Evolutionary conservation across 2,329 filamentous ascomycete species (phyloP).

Genomic region (Zelopaecilomyces penicillatus): DNA sequence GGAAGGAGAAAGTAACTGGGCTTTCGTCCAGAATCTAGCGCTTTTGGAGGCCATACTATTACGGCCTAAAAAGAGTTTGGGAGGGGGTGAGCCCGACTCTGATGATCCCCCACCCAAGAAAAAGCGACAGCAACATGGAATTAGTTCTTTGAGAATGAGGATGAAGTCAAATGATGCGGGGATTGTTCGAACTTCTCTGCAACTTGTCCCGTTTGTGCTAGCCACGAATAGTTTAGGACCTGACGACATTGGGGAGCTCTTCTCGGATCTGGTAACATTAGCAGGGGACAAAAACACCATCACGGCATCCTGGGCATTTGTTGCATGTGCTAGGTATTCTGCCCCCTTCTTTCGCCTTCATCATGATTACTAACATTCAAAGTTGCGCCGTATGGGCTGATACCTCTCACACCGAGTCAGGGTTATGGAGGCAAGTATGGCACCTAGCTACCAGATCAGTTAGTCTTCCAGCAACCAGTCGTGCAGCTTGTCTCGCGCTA

Average conservation of each 20-base stretch:
- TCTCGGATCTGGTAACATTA: conserved; percentile 49
- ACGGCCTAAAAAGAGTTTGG: conserved; percentile 14
- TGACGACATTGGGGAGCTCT: conserved; percentile 45
- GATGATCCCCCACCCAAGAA: conserved; percentile 45
- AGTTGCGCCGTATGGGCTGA: conserved; percentile 23
- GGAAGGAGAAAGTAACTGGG: conserved; percentile 53
- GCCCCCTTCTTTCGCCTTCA: not conserved
- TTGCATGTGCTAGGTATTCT: conserved; percentile 68
- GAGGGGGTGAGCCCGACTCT: conserved; percentile 17
- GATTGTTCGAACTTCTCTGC: conserved; percentile 44
- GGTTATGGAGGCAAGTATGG: conserved; percentile 9
- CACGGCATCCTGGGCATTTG: conserved; percentile 71
- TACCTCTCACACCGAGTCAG: conserved; percentile 25
- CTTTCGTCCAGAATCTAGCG: conserved; percentile 49
- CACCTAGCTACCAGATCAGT: conserved; percentile 53
- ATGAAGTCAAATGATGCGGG: conserved; percentile 36
- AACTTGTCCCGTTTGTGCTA: conserved; percentile 50
- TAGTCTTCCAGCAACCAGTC: conserved; percentile 60
- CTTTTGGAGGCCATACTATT: conserved; percentile 44
- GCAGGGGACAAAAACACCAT: conserved; percentile 61
- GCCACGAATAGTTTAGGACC: conserved; percentile 34
- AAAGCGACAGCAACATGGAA: conserved; percentile 33
- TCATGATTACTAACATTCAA: conserved; percentile 12
- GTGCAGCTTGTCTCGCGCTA: conserved; percentile 69
- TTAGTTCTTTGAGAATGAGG: conserved; percentile 40